These are phyloP conservation scores for Globisporangium echinulatum DNA, from an alignment of 352 stramenopile genomes.

Conservation along the genomic window DNA sequence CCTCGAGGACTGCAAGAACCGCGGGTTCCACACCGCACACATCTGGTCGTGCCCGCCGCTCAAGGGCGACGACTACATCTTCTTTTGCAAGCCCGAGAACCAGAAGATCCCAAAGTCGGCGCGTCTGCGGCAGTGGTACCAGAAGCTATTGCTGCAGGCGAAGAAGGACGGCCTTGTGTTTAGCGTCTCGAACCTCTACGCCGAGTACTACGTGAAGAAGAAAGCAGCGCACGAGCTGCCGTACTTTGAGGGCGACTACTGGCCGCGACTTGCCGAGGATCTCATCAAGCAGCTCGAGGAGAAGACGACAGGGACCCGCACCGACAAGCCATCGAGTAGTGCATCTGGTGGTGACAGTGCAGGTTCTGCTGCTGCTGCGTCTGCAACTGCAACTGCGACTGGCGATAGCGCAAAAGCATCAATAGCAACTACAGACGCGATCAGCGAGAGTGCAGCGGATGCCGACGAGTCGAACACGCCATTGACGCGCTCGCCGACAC, in stretches of 20 bases:
- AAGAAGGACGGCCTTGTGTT: constrained; percentile 77
- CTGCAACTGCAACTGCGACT: background rate
- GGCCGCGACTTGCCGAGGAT: constrained; percentile 96
- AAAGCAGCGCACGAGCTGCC: constrained; percentile 88
- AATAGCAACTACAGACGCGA: constrained; percentile 12
- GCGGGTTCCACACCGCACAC: constrained; percentile 81
- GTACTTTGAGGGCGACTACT: constrained; percentile 99
- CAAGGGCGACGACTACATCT: constrained; percentile 88
- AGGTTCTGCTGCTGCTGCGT: too few relatives aligned
- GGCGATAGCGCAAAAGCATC: background rate
- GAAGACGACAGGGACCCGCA: constrained; percentile 51
- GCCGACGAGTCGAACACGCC: constrained; percentile 29
- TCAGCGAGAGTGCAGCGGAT: constrained; percentile 12
- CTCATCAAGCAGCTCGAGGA: constrained; percentile 98
- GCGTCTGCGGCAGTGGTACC: constrained; percentile 82
- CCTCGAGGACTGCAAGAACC: constrained; percentile 82
- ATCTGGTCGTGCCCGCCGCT: constrained; percentile 89
- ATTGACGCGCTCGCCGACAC: constrained; percentile 39
- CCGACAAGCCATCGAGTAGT: constrained; percentile 13
- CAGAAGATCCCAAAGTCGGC: constrained; percentile 88
- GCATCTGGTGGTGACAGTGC: background rate
- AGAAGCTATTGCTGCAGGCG: constrained; percentile 72
- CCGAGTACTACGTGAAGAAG: constrained; percentile 86
- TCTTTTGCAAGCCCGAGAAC: constrained; percentile 88
- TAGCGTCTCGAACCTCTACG: constrained; percentile 82